Percentiles rank a stretch among this genome's conserved stretches.
Conservation (phyloP, 139 green algal genomes). For the Chlamydomonas eustigma region DNA sequence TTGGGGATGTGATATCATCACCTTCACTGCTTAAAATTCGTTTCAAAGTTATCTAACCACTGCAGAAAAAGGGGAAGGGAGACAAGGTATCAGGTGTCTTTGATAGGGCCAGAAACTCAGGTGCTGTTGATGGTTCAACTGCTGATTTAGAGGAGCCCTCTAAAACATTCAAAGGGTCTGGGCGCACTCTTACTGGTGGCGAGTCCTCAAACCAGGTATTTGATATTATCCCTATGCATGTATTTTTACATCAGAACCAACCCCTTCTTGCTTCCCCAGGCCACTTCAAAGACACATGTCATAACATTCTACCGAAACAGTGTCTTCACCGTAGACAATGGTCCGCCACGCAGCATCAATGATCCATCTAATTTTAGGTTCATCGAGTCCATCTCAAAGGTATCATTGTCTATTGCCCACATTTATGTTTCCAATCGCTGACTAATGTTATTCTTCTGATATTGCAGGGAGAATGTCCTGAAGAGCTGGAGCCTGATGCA, state of each 20-base stretch:
- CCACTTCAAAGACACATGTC: slow-evolving; percentile 39
- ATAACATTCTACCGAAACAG: slow-evolving; percentile 83
- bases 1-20: no score
- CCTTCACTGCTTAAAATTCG: neutral
- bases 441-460: neutral
- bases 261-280: neutral
- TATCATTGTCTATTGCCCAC: neutral
- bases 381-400: slow-evolving; percentile 57
- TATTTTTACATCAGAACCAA: neutral
- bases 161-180: slow-evolving; percentile 52
- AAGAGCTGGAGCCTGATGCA: slow-evolving; percentile 58
- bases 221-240: neutral
- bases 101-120: slow-evolving; percentile 49
- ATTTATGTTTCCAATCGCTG: neutral
- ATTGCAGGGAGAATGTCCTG: slow-evolving; percentile 57
- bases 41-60: neutral
- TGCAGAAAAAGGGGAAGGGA: slow-evolving; percentile 23
- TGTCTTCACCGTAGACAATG: slow-evolving; percentile 81
- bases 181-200: slow-evolving; percentile 62
- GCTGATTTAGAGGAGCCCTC: slow-evolving; percentile 41
- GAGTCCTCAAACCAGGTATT: neutral
- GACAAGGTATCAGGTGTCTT: slow-evolving; percentile 56
- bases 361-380: slow-evolving; percentile 76
- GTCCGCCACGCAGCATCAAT: slow-evolving; percentile 35
- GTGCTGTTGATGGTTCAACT: slow-evolving; percentile 51